Evolutionary conservation across 805 yeast genomes (phyloP).

Genomic region (Zygosaccharomyces gambellarensis): DNA sequence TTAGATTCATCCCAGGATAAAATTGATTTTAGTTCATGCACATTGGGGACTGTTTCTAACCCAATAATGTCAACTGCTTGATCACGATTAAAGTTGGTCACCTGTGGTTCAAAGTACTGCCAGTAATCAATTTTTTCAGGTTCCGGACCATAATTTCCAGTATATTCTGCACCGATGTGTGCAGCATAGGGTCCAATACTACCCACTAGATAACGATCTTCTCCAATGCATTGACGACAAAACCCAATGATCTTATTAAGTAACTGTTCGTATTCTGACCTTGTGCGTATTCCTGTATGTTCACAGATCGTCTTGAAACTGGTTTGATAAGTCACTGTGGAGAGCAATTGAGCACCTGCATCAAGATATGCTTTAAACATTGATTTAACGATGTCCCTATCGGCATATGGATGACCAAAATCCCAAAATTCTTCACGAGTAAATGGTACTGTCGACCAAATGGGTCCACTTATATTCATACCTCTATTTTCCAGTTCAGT

Average conservation of each 20-base stretch:
- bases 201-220: conserved; percentile 37
- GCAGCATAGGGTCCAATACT: conserved; percentile 80
- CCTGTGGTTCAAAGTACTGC: conserved; percentile 31
- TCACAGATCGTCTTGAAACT: conserved; percentile 40
- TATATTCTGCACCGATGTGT: conserved; percentile 61
- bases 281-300: conserved; percentile 21
- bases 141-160: conserved; percentile 52
- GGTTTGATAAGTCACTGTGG: conserved; percentile 60
- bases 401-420: conserved; percentile 11
- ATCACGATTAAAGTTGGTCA: conserved; percentile 46
- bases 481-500: conserved; percentile 53
- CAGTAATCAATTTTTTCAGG: conserved; percentile 30
- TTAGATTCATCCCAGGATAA: conserved; percentile 37
- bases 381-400: conserved; percentile 41
- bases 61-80: conserved; percentile 52
- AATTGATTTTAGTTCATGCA: conserved; percentile 51
- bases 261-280: conserved; percentile 21
- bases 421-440: conserved; percentile 28
- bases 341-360: conserved; percentile 52
- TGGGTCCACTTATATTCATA: conserved; percentile 40
- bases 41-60: conserved; percentile 68
- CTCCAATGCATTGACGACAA: conserved; percentile 23
- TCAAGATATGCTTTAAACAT: conserved; percentile 49
- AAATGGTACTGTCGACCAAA: conserved; percentile 62
- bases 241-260: conserved; percentile 22